Percentiles rank a stretch among this genome's conserved stretches.
These are phyloP conservation scores for Cordyceps javanica DNA, from an alignment of 2,329 filamentous ascomycete genomes.

Conservation along the genomic window DNA sequence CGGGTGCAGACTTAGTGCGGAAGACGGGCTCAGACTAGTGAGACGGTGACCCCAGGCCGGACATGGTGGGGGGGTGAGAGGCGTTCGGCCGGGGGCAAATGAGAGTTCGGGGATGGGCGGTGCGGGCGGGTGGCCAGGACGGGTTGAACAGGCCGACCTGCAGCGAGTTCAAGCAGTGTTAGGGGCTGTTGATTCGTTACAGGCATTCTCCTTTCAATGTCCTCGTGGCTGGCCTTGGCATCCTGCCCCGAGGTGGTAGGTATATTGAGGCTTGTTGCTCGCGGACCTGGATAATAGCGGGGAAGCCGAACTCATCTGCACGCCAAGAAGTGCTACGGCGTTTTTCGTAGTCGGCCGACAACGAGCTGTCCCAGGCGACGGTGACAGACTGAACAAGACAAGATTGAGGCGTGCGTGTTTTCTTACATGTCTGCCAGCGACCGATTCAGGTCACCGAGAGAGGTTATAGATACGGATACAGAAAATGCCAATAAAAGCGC, in stretches of 20 bases:
- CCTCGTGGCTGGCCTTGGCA: no score
- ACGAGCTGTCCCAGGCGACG: no score
- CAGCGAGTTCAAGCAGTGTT: neutral
- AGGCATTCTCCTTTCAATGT: neutral
- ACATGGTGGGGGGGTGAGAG: neutral
- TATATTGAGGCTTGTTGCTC: neutral
- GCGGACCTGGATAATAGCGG: neutral
- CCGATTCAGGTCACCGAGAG: neutral
- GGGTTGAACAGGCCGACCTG: no score
- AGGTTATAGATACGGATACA: neutral
- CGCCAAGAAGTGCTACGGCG: neutral
- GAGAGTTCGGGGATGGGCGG: neutral
- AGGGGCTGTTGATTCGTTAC: neutral
- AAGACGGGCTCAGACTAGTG: neutral
- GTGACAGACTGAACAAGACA: no score
- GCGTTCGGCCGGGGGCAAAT: neutral
- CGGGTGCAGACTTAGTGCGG: neutral
- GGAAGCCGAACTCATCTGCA: neutral
- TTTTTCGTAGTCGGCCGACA: neutral
- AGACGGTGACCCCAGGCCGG: neutral
- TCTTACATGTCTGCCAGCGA: neutral
- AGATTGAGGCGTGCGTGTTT: neutral
- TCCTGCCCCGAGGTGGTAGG: neutral
- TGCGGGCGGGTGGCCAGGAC: neutral
- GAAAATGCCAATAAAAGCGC: neutral